Evolutionary conservation across 2,329 filamentous ascomycete species (phyloP), one percentile per base, ranked within the genome.

Genomic region (Aspergillus sp.): DNA sequence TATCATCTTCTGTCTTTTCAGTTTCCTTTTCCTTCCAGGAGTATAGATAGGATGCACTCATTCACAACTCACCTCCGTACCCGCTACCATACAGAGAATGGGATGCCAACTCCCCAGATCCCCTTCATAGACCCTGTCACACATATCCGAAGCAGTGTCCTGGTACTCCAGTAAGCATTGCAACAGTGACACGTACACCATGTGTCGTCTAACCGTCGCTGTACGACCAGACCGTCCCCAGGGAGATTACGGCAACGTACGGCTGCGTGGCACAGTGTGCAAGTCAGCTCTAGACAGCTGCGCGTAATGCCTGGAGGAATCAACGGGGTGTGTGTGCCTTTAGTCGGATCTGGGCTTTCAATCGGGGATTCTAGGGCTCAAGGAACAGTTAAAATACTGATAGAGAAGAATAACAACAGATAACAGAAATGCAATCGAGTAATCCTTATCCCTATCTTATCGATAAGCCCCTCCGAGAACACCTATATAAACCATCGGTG

Each of bases 111-210:
- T 43, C 40, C 12, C 29, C n/a, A 33, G 28, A 10, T 28, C 41
- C 32, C 32, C 9, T 43, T 32, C 8, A 9, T 41, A 32, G 36
- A 12, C 35, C 19, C 19, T 19, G 57, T 58, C 43, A 43, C 47
- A 54, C 52, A 55, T 48, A 42, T 46, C 49, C 44, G 45, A 19
- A 19, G 19, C 19, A 19, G 19, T 19, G 19, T 19, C 19, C 47
- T 33, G 32, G 43, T 48, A 35, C 34, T 47, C 36, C 46, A 46
- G 52, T 46, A 46, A 42, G 43, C 30, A 55, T 47, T 56, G 49
- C 49, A 57, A 60, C 48, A 49, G 48, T 51, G 54, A 51, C 47
- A 36, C 44, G 39, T 51, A 32, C 19, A 26, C 12, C 29, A 30
- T 42, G 40, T 42, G 40, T 42, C 40, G 10, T 29, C 40, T 29